Base-by-base conservation (phyloP, 169 alveolate genomes). In the Cryptosporidium muris region DNA sequence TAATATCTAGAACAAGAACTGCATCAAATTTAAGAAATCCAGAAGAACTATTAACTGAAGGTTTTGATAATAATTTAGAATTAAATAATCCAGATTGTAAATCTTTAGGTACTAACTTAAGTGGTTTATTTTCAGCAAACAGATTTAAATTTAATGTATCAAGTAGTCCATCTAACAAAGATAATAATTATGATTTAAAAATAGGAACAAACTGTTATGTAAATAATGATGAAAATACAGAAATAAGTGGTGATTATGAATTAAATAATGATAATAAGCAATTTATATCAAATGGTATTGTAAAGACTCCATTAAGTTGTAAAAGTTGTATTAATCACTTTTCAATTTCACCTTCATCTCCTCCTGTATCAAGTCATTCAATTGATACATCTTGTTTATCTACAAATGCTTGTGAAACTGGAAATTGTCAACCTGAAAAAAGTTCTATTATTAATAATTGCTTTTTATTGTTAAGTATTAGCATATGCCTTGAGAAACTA, bases 1-100 rank as follows among this genome's bases (percentile, higher is more conserved):
- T 74, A 47, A n/a, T 74, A 2, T n/a, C 67, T 9, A 74, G 67
- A 74, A 64, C 67, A 7, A 74, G 66, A 38, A 68, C n/a, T 16
- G 36, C 51, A n/a, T 42, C 68, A 25, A 48, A 14, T 6, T 47
- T 45, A n/a, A 16, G 60, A 42, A 45, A 52, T 48, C 49, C 25
- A 43, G 80, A 12, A 47, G 80, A 45, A 45, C 2, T 25, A 25
- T 0, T 25, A 25, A 25, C 25, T 25, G 25, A 25, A 25, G 0
- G 0, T 25, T 25, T 25, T 25, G 25, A 25, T 25, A 25, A 25
- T 25, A 25, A 25, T 25, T 25, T 25, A 25, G 25, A 25, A 25
- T 25, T 25, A 25, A 25, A 25, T 25, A 25, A 25, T 25, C 0
- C 25, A 25, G 0, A 25, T 25, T 25, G 0, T 1, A 49, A 49